Base-by-base conservation (phyloP, 73 alveolate species). In the Paramecium sonneborni region DNA sequence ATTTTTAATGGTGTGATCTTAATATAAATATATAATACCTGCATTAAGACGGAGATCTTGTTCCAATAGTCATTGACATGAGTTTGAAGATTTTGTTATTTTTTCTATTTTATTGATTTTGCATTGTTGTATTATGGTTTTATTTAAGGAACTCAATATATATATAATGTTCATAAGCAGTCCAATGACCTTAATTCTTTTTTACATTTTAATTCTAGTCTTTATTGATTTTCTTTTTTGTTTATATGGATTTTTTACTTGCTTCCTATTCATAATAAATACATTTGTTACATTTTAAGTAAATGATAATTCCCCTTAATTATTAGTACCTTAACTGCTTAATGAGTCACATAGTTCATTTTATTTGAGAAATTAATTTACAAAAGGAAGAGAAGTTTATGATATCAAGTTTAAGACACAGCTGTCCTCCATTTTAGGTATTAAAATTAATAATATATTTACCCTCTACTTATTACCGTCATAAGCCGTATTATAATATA, bases 1-100 rank as follows among this genome's bases (percentile, higher is more conserved):
- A 79, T 34, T 79, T 79, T 41, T 79, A 20, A 79, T 79, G 90
- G 26, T 79, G 90, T 6, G 90, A 79, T 79, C 90, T 79, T n/a
- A 18, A 43, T 79, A 39, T 41, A 41, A 8, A 26, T 14, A 23
- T 0, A 15, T 72, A 32, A 15, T 79, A 79, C 90, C 90, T 79
- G 74, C 90, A 79, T 79, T 79, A 24, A 4, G 90, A 79, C 0
- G 90, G 90, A 1, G 90, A 79, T 43, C 90, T 79, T 14, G 90
- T 79, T 2, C 74, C 90, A 5, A 79, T 79, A n/a, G 72, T 79
- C 30, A 15, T 32, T 43, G 76, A 43, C 90, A 79, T 79, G 43
- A 39, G 90, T 44, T 79, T 79, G 43, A 79, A 79, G 74, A 79
- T 79, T 44, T 79, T 79, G 24, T 79, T 79, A 79, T 79, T 79